Evolutionary conservation across 1,284 basidiomycete genomes (phyloP).

Genomic region (Polyporus tsugae): DNA sequence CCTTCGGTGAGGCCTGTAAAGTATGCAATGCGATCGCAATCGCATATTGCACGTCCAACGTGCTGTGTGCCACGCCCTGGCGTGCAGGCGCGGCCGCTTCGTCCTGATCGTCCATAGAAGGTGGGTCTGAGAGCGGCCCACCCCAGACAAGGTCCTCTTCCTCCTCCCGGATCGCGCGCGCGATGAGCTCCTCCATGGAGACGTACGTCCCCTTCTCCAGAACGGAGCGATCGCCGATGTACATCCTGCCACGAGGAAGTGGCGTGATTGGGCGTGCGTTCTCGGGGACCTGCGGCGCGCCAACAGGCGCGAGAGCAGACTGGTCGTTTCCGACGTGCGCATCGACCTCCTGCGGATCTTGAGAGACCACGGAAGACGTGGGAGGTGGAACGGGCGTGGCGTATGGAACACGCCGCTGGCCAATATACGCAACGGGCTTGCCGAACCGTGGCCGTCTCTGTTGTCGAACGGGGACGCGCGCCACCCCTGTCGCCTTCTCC

Average conservation of each 20-base stretch:
- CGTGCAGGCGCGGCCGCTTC: not conserved
- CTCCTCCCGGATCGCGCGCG: conserved; percentile 11
- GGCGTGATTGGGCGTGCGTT: not conserved
- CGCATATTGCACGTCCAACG: conserved; percentile 27
- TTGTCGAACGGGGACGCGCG: not conserved
- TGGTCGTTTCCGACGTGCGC: not conserved
- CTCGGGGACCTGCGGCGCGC: not conserved
- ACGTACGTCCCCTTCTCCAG: conserved; percentile 22
- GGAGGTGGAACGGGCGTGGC: not conserved
- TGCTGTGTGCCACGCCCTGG: not conserved
- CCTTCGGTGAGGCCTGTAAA: not conserved
- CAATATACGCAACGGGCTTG: conserved; percentile 26
- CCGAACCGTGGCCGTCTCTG: not conserved
- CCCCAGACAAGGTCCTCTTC: not conserved
- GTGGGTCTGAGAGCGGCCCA: conserved; percentile 8
- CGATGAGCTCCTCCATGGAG: conserved; percentile 20
- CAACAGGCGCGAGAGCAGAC: not conserved
- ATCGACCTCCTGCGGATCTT: not conserved
- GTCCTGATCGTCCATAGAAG: conserved; percentile 2
- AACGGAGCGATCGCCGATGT: conserved; percentile 24
- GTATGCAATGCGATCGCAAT: conserved; percentile 27
- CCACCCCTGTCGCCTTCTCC: not conserved
- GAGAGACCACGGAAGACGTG: not conserved
- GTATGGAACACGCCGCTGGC: conserved; percentile 13
- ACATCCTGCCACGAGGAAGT: conserved; percentile 12